These are phyloP conservation scores for Chrysoporthe austroafricana DNA, from an alignment of 2,329 filamentous ascomycete species.

Conservation along the genomic window DNA sequence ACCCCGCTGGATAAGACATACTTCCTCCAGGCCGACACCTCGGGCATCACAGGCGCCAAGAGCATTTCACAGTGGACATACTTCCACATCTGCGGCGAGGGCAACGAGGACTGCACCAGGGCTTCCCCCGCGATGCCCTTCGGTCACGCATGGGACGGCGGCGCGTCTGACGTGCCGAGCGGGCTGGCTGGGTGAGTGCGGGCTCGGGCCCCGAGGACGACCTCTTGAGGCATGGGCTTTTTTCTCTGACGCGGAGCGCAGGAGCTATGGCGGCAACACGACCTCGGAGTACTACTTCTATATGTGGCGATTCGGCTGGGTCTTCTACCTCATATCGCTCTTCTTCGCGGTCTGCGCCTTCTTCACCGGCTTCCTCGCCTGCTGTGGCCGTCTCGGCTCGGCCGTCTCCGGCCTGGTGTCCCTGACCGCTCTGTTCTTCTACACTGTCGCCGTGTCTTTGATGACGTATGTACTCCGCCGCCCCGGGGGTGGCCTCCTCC, in stretches of 20 bases:
- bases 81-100: slow-evolving; percentile 77
- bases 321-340: slow-evolving; percentile 83
- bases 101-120: slow-evolving; percentile 66
- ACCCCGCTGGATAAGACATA: slow-evolving; percentile 73
- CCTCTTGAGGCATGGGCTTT: neutral
- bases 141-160: slow-evolving; percentile 68
- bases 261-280: slow-evolving; percentile 53
- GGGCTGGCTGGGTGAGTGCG: slow-evolving; percentile 49
- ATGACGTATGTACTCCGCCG: slow-evolving; percentile 68
- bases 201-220: neutral
- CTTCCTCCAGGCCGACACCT: slow-evolving; percentile 82
- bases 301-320: slow-evolving; percentile 90
- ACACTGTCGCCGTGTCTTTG: slow-evolving; percentile 66
- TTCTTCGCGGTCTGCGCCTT: slow-evolving; percentile 75
- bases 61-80: slow-evolving; percentile 82
- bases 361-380: slow-evolving; percentile 69
- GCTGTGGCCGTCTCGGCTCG: slow-evolving; percentile 71
- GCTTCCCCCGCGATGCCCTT: slow-evolving; percentile 68
- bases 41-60: slow-evolving; percentile 70
- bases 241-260: slow-evolving; percentile 7
- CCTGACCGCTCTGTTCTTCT: slow-evolving; percentile 68
- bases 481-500: slow-evolving; percentile 2
- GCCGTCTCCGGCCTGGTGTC: slow-evolving; percentile 65
- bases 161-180: slow-evolving; percentile 48
- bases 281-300: slow-evolving; percentile 72